Evolutionary conservation across 129 eudicot species (phyloP), one percentile per base, ranked within the genome.

Genomic region (Ambrosia artemisiifolia): DNA sequence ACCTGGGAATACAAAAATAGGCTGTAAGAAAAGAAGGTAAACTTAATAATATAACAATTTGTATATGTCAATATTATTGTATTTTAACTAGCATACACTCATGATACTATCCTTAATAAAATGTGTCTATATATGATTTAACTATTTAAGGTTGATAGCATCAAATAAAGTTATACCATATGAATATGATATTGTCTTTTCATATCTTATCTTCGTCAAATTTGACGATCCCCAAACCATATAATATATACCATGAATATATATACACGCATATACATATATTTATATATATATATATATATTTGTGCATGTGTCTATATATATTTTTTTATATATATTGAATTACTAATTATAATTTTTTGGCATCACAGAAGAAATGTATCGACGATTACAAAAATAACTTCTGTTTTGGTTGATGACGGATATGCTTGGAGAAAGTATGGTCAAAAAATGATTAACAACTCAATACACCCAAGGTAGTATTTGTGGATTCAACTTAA

Each of bases 371-470:
- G 95, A 75, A 85, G 70, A 69, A 82, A 38, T 17, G 57, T 82
- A 2, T 69, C 74, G 18, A 51, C 83, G 19, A 16, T 38, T 6
- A 74, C 70, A 36, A 69, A 59, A 18, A 46, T 69, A 1, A 74
- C 70, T 61, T 33, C 80, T 18, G 59, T 34, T 51, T 56, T 69
- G 71, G 34, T 73, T n/a, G 91, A 84, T 7, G 96, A 90, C 67
- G 91, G 88, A 5, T 67, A 83, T 75, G 91, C 89, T 18, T 90
- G 96, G 96, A 87, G 96, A 59, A 90, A 90, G 28, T 90, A 90
- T 66, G 96, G 96, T 4, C 96, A 90, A 48, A 90, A 90, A 55
- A 30, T 8, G 9, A 90, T 90, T 64, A 91, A 65, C 33, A 72
- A 85, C 43, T 36, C 88, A 7, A 85, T 53, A 19, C 53, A 87